These are phyloP conservation scores for Botrytis squamosa DNA, from an alignment of 2,329 filamentous ascomycete species.

Conservation along the genomic window DNA sequence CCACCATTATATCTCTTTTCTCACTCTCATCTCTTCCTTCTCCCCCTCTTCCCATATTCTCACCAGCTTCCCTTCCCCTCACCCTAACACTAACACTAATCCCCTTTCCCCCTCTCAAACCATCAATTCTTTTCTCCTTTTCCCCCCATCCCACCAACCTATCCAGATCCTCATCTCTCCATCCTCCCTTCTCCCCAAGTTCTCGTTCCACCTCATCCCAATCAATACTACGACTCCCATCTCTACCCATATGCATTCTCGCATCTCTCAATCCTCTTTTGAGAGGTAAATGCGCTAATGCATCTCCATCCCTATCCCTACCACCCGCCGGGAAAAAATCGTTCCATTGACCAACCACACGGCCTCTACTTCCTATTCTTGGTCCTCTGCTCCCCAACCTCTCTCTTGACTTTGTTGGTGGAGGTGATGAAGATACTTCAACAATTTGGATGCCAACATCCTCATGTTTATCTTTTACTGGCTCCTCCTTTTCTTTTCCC, in stretches of 20 bases:
- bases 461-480: not conserved
- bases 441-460: not conserved
- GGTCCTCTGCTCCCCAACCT: not conserved
- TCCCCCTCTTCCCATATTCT: not conserved
- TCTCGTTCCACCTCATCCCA: not conserved
- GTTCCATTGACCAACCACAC: slow-evolving; percentile 7
- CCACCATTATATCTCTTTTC: slow-evolving; percentile 27
- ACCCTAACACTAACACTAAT: not conserved
- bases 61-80: not conserved
- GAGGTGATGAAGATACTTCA: not conserved
- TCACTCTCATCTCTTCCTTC: not conserved
- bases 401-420: not conserved
- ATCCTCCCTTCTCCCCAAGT: not conserved
- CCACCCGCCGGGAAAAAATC: not conserved
- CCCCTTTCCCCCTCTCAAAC: not conserved
- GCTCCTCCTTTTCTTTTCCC: not conserved
- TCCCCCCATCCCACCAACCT: not conserved
- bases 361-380: not conserved
- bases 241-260: slow-evolving; percentile 1
- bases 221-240: not conserved
- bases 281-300: not conserved
- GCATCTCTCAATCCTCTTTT: not conserved
- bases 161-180: not conserved
- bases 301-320: not conserved
- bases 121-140: not conserved